phyloP scores from a whole-genome alignment of 2,329 filamentous ascomycete species.

The Sclerotinia borealis region DNA sequence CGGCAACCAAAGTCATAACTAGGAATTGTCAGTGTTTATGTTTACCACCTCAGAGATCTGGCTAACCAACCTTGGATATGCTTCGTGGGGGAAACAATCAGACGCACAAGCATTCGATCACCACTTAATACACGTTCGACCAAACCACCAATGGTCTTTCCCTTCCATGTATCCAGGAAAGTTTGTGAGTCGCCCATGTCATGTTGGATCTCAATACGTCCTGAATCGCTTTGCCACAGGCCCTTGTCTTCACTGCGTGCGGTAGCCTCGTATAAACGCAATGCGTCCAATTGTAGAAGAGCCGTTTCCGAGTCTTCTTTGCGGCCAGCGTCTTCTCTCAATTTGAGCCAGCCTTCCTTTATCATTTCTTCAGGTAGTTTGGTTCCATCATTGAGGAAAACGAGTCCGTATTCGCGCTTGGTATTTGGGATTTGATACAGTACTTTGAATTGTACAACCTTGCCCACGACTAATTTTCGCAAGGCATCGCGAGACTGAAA shows the following conservation, averaged over 20 bases:
- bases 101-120: constrained; percentile 79
- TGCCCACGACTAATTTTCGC: constrained; percentile 76
- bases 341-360: constrained; percentile 84
- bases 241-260: constrained; percentile 77
- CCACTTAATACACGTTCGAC: constrained; percentile 89
- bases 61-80: constrained; percentile 50
- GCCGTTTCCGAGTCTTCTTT: constrained; percentile 82
- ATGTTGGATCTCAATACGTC: constrained; percentile 68
- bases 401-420: constrained; percentile 81
- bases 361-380: constrained; percentile 76
- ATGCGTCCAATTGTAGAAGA: constrained; percentile 64
- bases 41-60: neutral
- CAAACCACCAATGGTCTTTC: constrained; percentile 74
- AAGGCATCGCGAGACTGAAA: constrained; percentile 95
- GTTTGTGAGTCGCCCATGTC: constrained; percentile 70
- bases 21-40: constrained; percentile 40
- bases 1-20: constrained; percentile 82
- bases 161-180: constrained; percentile 80
- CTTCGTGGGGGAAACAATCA: constrained; percentile 73
- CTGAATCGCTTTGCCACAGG: constrained; percentile 65
- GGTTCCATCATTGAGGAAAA: constrained; percentile 69
- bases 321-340: constrained; percentile 87
- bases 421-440: constrained; percentile 82
- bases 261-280: constrained; percentile 69
- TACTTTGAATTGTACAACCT: constrained; percentile 76